These are phyloP conservation scores for Chlamydomonas sp. DNA, from an alignment of 139 green algal genomes.

Conservation along the genomic window DNA sequence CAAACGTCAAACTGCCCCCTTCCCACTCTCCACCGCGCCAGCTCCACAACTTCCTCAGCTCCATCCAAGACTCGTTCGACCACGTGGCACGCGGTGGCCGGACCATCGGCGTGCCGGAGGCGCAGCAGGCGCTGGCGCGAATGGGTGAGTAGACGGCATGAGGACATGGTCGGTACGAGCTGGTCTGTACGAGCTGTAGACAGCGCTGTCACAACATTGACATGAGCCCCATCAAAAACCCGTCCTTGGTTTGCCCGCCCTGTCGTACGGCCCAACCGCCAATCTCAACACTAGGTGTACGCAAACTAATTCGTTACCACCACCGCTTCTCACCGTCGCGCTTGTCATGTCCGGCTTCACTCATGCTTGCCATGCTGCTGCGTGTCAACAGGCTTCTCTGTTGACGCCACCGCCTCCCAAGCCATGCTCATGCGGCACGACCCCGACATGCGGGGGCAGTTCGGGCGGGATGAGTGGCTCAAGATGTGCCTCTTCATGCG, in stretches of 20 bases:
- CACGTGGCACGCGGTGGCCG: background rate
- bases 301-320: too few relatives aligned
- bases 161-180: background rate
- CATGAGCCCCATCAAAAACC: too few relatives aligned
- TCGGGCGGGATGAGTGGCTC: background rate
- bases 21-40: too few relatives aligned
- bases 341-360: too few relatives aligned
- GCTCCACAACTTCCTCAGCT: slow-evolving; percentile 16
- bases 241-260: too few relatives aligned
- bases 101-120: background rate
- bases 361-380: background rate
- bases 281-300: too few relatives aligned
- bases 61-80: background rate
- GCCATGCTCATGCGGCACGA: slow-evolving; percentile 8
- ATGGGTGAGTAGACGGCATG: background rate
- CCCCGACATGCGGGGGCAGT: background rate
- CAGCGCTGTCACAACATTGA: too few relatives aligned
- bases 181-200: too few relatives aligned
- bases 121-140: background rate
- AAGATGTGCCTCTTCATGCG: slow-evolving; percentile 1
- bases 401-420: background rate
- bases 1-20: too few relatives aligned
- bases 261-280: too few relatives aligned
- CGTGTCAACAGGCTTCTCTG: background rate
- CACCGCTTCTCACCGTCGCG: background rate